Percentiles rank a stretch among this genome's conserved stretches.
phyloP scores from a whole-genome alignment of 2,329 filamentous ascomycete genomes.

The Hymenoscyphus salicellus region DNA sequence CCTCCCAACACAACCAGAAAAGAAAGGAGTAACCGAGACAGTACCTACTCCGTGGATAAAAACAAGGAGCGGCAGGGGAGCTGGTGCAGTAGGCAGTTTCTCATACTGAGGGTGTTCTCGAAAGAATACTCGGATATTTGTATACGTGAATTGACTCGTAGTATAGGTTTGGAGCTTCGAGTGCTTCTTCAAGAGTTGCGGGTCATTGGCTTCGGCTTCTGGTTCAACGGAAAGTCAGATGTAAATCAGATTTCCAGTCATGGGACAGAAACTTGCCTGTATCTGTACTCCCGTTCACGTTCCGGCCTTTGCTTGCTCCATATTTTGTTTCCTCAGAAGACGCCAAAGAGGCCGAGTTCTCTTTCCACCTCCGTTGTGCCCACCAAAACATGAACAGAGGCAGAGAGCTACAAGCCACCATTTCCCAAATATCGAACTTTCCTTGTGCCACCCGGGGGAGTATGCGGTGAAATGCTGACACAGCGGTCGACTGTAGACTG shows the following conservation, averaged over 20 bases:
- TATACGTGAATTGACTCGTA: constrained; percentile 68
- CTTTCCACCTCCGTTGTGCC: constrained; percentile 20
- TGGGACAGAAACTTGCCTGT: constrained; percentile 5
- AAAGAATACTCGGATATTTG: constrained; percentile 77
- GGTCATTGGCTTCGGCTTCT: constrained; percentile 51
- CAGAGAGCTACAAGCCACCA: constrained; percentile 20
- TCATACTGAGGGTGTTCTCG: constrained; percentile 77
- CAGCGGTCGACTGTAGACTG: constrained; percentile 16
- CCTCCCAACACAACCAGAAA: too few relatives aligned
- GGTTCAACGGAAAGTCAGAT: background rate
- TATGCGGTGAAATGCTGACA: constrained; percentile 20
- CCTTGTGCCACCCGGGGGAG: constrained; percentile 20
- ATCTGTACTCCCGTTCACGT: background rate
- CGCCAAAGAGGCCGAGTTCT: constrained; percentile 18
- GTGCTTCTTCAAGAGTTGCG: constrained; percentile 74
- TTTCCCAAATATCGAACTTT: constrained; percentile 25
- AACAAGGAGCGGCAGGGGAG: constrained; percentile 77
- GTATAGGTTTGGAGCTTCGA: constrained; percentile 69
- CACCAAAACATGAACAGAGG: constrained; percentile 28
- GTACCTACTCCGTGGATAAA: constrained; percentile 70
- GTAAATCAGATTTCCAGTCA: constrained; percentile 9
- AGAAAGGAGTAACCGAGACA: too few relatives aligned
- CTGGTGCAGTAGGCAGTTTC: constrained; percentile 70
- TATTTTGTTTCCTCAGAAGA: constrained; percentile 18
- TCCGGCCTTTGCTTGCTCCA: background rate